Conservation (phyloP, 1,139 yeast genomes). For the Pichia terricola region DNA sequence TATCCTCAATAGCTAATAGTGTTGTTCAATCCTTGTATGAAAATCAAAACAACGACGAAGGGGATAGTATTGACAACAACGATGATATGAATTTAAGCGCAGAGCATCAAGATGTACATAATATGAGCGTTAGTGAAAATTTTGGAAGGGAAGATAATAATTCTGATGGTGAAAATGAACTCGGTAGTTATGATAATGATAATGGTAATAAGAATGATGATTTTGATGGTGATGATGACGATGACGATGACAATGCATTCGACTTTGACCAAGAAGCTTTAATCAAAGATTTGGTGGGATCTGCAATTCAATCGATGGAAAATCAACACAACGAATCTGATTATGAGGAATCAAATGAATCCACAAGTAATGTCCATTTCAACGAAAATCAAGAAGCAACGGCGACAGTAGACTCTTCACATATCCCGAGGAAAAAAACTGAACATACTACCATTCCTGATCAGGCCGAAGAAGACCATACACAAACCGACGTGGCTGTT, state of each 20-base stretch:
- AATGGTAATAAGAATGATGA: background rate
- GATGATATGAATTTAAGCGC: background rate
- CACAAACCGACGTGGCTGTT: background rate
- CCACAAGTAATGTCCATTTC: background rate
- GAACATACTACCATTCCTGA: constrained; percentile 14
- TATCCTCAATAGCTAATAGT: constrained; percentile 6
- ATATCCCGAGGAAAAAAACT: constrained; percentile 3
- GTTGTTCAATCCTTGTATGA: constrained; percentile 8
- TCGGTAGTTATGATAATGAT: too few relatives aligned
- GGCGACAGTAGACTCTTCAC: too few relatives aligned
- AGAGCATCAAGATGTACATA: background rate
- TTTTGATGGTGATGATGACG: background rate
- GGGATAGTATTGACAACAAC: background rate
- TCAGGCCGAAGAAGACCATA: constrained; percentile 4
- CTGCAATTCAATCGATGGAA: constrained; percentile 6
- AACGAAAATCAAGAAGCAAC: too few relatives aligned
- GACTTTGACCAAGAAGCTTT: constrained; percentile 6
- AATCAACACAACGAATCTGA: background rate
- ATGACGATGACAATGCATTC: background rate
- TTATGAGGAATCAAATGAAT: background rate
- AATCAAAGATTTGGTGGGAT: constrained; percentile 5
- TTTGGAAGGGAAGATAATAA: background rate
- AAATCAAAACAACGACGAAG: background rate
- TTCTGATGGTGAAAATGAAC: background rate
- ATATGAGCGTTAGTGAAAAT: too few relatives aligned